Conservation (phyloP, 371 early-diverging fungal species). For the Saksenaea oblongispora region DNA sequence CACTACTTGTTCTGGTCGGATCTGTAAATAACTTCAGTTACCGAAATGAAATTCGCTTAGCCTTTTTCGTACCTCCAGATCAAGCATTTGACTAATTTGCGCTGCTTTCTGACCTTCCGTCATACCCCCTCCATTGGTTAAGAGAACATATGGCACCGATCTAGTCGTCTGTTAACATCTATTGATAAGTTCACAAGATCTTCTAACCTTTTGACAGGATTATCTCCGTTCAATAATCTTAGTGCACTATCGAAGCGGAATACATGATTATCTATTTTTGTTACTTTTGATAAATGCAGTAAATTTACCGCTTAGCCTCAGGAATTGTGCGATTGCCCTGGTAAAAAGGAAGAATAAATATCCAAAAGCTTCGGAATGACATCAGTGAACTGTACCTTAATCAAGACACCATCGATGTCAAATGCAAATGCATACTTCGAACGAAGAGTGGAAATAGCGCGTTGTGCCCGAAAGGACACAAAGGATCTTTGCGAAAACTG, state of each 20-base stretch:
- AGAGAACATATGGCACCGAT: slow-evolving; percentile 72
- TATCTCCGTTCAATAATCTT: slow-evolving; percentile 58
- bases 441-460: slow-evolving; percentile 11
- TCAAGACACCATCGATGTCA: slow-evolving; percentile 82
- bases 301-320: slow-evolving; percentile 31
- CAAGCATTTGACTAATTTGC: slow-evolving; percentile 67
- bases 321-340: slow-evolving; percentile 43
- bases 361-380: not conserved
- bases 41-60: not conserved
- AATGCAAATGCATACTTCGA: slow-evolving; percentile 69
- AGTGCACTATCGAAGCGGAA: slow-evolving; percentile 46
- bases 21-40: slow-evolving; percentile 24
- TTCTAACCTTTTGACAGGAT: slow-evolving; percentile 44
- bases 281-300: not conserved
- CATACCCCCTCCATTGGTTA: slow-evolving; percentile 91
- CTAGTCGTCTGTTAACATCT: slow-evolving; percentile 19
- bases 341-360: not conserved
- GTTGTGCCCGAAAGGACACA: not conserved
- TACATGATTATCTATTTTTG: not conserved
- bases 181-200: not conserved
- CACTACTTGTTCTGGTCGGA: slow-evolving; percentile 70
- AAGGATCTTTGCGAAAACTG: not conserved
- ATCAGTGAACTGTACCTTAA: slow-evolving; percentile 51
- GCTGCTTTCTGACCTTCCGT: slow-evolving; percentile 74
- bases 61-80: slow-evolving; percentile 44